Evolutionary conservation across 192 early-diverging fungal species (phyloP).

Genomic region (Coemansia sp.): DNA sequence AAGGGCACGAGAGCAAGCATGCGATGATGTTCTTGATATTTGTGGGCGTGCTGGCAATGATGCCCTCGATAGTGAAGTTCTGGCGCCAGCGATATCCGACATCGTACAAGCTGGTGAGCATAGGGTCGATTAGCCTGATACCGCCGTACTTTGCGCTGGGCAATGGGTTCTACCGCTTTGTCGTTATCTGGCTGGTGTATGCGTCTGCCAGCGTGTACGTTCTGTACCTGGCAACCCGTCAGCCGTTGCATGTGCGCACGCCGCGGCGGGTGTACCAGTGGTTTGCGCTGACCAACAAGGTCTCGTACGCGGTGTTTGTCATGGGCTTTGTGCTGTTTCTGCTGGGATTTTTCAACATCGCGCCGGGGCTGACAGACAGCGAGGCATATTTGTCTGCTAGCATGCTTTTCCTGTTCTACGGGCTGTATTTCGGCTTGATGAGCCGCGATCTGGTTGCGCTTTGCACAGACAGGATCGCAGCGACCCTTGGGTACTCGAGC

Average conservation of each 20-base stretch:
- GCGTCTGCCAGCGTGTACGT: constrained; percentile 31
- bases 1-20: constrained; percentile 40
- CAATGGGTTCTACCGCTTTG: constrained; percentile 42
- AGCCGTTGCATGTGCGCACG: constrained; percentile 33
- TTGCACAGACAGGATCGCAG: constrained; percentile 49
- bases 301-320: constrained; percentile 40
- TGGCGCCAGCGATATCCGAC: constrained; percentile 40
- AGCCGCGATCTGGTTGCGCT: constrained; percentile 50
- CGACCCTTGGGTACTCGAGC: constrained; percentile 43
- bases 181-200: constrained; percentile 33
- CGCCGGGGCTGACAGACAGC: constrained; percentile 42
- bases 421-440: constrained; percentile 50
- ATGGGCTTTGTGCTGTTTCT: constrained; percentile 26
- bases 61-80: constrained; percentile 31
- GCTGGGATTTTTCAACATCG: constrained; percentile 39
- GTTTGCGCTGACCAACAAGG: constrained; percentile 51
- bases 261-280: constrained; percentile 51
- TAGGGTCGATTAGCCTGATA: constrained; percentile 41
- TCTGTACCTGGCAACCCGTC: constrained; percentile 37
- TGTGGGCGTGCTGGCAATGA: constrained; percentile 31
- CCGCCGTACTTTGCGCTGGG: constrained; percentile 45
- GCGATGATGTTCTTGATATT: constrained; percentile 44
- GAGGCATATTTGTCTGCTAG: constrained; percentile 25
- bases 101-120: constrained; percentile 44
- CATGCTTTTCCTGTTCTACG: constrained; percentile 41